Percentiles rank a stretch among this genome's conserved stretches.
These are phyloP conservation scores for Blechomonas ayalai DNA, from an alignment of 208 protist genomes.

Conservation along the genomic window DNA sequence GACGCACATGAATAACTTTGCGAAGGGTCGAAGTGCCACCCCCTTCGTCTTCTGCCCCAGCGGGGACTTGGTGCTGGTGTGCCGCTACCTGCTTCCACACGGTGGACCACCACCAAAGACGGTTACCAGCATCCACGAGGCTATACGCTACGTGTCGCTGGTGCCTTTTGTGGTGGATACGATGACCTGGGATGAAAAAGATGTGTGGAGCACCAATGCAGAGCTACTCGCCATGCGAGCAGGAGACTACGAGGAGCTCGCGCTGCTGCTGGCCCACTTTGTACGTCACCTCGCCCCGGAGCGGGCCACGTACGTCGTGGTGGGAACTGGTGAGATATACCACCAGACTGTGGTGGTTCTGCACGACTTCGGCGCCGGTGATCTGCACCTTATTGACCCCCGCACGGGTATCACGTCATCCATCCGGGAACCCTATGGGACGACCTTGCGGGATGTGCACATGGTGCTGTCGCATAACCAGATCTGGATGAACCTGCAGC, in stretches of 20 bases:
- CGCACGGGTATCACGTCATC: constrained; percentile 34
- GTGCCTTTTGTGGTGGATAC: constrained; percentile 56
- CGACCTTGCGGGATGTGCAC: constrained; percentile 54
- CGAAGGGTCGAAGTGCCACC: constrained; percentile 37
- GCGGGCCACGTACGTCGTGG: constrained; percentile 46
- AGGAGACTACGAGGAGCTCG: constrained; percentile 73
- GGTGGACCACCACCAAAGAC: constrained; percentile 45
- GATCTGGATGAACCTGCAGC: constrained; percentile 74
- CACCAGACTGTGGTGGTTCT: constrained; percentile 59
- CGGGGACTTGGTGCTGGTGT: constrained; percentile 61
- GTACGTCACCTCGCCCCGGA: constrained; percentile 50
- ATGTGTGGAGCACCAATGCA: constrained; percentile 73
- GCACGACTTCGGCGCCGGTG: constrained; percentile 37
- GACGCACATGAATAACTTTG: constrained; percentile 48
- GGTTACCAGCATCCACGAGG: constrained; percentile 50
- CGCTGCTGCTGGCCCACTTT: constrained; percentile 70
- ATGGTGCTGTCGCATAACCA: constrained; percentile 74
- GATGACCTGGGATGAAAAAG: constrained; percentile 44
- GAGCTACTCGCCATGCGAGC: constrained; percentile 54
- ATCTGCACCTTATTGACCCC: constrained; percentile 49
- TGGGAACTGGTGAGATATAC: constrained; percentile 47
- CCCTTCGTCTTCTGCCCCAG: constrained; percentile 73
- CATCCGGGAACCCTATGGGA: constrained; percentile 39
- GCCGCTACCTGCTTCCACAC: constrained; percentile 55
- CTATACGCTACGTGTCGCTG: constrained; percentile 74